These are phyloP conservation scores for Claviceps maximensis DNA, from an alignment of 2,329 filamentous ascomycete genomes.

Conservation along the genomic window DNA sequence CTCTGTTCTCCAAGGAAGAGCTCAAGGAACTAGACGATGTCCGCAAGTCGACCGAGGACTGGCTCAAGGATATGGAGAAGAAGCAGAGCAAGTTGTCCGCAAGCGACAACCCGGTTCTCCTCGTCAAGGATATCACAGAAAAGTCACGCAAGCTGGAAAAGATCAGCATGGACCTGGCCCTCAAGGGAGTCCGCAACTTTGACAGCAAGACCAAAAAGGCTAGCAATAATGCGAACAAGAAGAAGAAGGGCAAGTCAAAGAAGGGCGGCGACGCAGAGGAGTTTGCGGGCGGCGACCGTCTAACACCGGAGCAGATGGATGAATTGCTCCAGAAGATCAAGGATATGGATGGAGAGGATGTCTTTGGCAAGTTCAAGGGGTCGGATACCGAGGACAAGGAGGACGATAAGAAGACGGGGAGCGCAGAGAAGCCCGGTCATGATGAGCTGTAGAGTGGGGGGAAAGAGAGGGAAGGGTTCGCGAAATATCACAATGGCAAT, in stretches of 20 bases:
- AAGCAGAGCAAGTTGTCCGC: slow-evolving; percentile 57
- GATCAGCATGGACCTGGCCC: slow-evolving; percentile 54
- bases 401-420: slow-evolving; percentile 5
- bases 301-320: slow-evolving; percentile 23
- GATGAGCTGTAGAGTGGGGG: slow-evolving; percentile 21
- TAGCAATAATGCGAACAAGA: slow-evolving; percentile 20
- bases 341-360: slow-evolving; percentile 17
- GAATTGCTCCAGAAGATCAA: slow-evolving; percentile 30
- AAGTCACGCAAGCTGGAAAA: slow-evolving; percentile 61
- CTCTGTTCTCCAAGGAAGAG: slow-evolving; percentile 62
- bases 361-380: slow-evolving; percentile 10
- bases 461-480: slow-evolving; percentile 9
- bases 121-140: slow-evolving; percentile 55
- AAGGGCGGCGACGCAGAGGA: slow-evolving; percentile 21
- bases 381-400: slow-evolving; percentile 11
- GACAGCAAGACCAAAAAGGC: slow-evolving; percentile 28
- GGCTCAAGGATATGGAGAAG: slow-evolving; percentile 60
- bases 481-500: not conserved
- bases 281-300: slow-evolving; percentile 28
- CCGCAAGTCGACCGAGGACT: slow-evolving; percentile 50
- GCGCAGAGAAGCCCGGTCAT: slow-evolving; percentile 13
- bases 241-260: slow-evolving; percentile 24
- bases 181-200: slow-evolving; percentile 47
- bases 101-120: slow-evolving; percentile 63
- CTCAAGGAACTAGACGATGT: slow-evolving; percentile 50